A percentile compares a stretch with the other conserved stretches of the same genome.
These are phyloP conservation scores for Colletotrichum filicis DNA, from an alignment of 2,329 filamentous ascomycete genomes.

Conservation along the genomic window DNA sequence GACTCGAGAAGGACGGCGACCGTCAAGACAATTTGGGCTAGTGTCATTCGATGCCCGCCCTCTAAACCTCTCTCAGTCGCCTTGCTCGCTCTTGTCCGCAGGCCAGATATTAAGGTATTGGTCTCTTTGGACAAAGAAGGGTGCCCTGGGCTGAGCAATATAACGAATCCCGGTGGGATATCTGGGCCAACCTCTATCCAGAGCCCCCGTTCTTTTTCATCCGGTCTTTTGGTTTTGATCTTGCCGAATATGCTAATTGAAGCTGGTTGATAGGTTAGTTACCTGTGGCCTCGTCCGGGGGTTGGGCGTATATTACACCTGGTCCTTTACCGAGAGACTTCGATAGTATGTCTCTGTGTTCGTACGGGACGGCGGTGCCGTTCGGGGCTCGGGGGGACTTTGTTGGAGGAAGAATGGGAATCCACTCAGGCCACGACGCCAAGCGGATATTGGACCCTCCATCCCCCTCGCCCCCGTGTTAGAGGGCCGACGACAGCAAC, in stretches of 20 bases:
- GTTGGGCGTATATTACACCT: constrained; percentile 1
- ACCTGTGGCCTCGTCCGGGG: background rate
- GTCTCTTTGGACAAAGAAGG: background rate
- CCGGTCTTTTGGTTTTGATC: background rate
- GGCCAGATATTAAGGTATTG: constrained; percentile 11
- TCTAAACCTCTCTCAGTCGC: background rate
- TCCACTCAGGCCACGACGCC: constrained; percentile 14
- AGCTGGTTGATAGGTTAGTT: background rate
- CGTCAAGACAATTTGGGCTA: background rate
- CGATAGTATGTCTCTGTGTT: too few species aligned
- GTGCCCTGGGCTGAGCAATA: background rate
- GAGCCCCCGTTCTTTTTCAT: background rate
- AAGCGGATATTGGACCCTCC: constrained; percentile 7
- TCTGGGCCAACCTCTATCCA: background rate
- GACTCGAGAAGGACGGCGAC: constrained; percentile 19
- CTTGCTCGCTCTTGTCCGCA: constrained; percentile 3
- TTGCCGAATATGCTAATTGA: background rate
- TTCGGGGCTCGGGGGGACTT: background rate
- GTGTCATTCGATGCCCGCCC: constrained; percentile 2
- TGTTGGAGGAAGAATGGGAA: background rate
- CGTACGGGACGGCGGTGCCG: constrained; percentile 3
- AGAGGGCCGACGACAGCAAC: background rate
- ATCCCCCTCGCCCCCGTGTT: background rate
- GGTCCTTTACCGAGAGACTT: background rate
- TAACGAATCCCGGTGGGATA: background rate